A percentile compares a stretch with the other conserved stretches of the same genome.
Evolutionary conservation across 1,284 basidiomycete species (phyloP).

Genomic region (Malassezia slooffiae): DNA sequence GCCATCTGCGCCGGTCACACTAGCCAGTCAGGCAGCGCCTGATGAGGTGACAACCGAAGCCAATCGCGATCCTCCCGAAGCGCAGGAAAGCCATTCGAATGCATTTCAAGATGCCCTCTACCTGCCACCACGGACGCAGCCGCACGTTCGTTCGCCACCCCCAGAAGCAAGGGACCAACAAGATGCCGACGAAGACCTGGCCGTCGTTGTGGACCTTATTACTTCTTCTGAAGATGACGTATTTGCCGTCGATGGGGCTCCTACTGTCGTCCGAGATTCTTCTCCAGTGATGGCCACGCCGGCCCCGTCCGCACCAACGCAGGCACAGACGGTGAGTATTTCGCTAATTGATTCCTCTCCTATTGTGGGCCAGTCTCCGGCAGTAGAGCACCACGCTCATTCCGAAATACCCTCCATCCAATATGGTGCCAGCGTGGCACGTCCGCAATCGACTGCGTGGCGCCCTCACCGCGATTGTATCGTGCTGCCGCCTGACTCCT

Average conservation of each 20-base stretch:
- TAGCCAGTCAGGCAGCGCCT: no score
- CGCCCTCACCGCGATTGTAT: no score
- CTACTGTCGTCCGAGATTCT: constrained; percentile 2
- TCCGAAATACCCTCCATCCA: no score
- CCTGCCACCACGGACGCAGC: constrained; percentile 6
- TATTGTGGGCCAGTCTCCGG: no score
- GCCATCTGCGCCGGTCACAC: no score
- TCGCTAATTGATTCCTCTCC: constrained; percentile 16
- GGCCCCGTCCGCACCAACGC: constrained; percentile 1
- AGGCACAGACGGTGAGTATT: no score
- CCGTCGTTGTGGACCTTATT: background rate
- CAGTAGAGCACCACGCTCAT: no score
- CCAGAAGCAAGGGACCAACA: background rate
- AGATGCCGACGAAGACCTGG: background rate
- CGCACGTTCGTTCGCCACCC: background rate
- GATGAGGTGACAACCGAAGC: no score
- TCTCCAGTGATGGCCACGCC: no score
- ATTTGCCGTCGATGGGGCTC: background rate
- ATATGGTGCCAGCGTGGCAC: no score
- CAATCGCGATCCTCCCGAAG: background rate
- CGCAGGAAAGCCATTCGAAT: background rate
- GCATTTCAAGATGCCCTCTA: background rate
- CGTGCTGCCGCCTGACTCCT: constrained; percentile 49
- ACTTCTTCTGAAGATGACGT: constrained; percentile 1
- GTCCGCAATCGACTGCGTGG: no score